Conservation (phyloP, 768 basidiomycete species). For the Phlebiopsis gigantea region DNA sequence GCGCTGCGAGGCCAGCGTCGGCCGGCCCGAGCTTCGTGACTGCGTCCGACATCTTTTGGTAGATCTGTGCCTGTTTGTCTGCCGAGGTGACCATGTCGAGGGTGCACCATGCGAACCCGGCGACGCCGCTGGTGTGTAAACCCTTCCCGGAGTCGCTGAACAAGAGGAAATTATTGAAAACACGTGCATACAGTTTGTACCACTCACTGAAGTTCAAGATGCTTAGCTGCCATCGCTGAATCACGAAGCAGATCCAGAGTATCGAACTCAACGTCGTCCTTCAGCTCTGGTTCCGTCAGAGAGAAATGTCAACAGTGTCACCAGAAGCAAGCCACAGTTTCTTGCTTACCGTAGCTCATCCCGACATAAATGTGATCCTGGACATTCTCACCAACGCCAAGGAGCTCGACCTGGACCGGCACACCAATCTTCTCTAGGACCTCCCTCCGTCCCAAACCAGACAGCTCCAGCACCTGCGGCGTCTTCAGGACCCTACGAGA, state of each 20-base stretch:
- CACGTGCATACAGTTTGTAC: background rate
- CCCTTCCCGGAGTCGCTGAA: conserved; percentile 2
- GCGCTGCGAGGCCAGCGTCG: conserved; percentile 19
- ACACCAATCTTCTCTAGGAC: conserved; percentile 31
- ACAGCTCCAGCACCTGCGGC: conserved; percentile 43
- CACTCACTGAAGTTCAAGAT: conserved; percentile 3
- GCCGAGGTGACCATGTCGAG: background rate
- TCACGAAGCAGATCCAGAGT: conserved; percentile 14
- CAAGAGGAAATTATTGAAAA: background rate
- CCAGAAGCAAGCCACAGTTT: background rate
- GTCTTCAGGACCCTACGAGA: conserved; percentile 34
- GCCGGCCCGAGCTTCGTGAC: background rate
- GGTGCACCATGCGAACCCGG: conserved; percentile 3
- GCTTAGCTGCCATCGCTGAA: conserved; percentile 5
- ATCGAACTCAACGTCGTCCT: conserved; percentile 10
- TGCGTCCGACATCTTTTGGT: conserved; percentile 4
- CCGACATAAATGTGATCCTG: conserved; percentile 35
- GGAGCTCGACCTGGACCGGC: conserved; percentile 32
- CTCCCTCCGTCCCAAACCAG: conserved; percentile 39
- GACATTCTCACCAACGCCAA: conserved; percentile 43
- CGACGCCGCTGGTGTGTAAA: conserved; percentile 10
- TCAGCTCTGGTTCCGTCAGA: conserved; percentile 11
- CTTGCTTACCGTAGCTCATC: conserved; percentile 17
- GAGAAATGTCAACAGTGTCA: background rate
- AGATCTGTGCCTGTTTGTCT: background rate